Base-by-base conservation (phyloP, 2,329 filamentous ascomycete species). In the Colletotrichum graminicola region DNA sequence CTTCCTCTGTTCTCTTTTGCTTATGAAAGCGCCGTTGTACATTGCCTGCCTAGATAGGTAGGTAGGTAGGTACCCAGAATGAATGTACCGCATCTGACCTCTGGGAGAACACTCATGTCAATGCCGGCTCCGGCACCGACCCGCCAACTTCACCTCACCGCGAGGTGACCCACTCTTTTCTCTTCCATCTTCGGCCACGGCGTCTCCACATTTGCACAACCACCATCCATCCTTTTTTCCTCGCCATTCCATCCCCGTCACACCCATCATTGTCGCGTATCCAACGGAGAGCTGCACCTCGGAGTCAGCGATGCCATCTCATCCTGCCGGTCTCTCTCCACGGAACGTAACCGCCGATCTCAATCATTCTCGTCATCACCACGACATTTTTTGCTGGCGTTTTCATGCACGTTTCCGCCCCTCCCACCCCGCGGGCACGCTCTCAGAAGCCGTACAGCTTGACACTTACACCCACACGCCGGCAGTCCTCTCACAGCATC, bases 231-330 rank as follows among this genome's bases (percentile, higher is more conserved):
- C 47, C n/a, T 29, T 52, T n/a, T 52, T 41, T 41, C 29, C 59
- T 39, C 43, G 21, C n/a, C 23, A 52, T 39, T 34, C 14, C n/a
- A 23, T 39, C 54, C 32, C 32, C 32, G 47, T 39, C 32, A 26
- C 45, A 47, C 34, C 61, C 34, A 34, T 39, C 47, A 18, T 34
- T 43, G 47, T 23, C 47, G 47, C 16, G 23, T 34, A 29, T 59
- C 7, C 55, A 29, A 39, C 29, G 23, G 34, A 49, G 5, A 51
- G 1, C 45, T 62, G 47, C 43, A 29, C 34, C 45, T 61, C 55
- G 49, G 49, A 57, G 57, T 57, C 57, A 62, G 51, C 67, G 64
- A 67, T 57, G 57, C 64, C 57, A 64, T 57, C 57, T 54, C 34
- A 43, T 56, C n/a, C 52, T 56, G 23, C 52, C 41, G 23, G 49